A percentile compares a stretch with the other conserved stretches of the same genome.
Conservation (phyloP, 768 basidiomycete species). For the Fibroporia radiculosa region DNA sequence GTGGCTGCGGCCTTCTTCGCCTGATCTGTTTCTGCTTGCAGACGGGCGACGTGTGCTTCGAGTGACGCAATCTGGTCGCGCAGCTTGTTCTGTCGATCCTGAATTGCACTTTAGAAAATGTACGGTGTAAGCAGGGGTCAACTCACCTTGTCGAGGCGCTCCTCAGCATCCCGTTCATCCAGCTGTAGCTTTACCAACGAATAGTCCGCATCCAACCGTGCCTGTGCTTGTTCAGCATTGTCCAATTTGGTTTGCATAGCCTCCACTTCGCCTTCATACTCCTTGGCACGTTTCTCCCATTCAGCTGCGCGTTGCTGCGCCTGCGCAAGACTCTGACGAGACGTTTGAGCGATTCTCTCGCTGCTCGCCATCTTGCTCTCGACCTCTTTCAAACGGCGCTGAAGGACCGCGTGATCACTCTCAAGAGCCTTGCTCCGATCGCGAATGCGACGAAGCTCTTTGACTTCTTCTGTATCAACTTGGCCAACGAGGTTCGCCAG, state of each 20-base stretch:
- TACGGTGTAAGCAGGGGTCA: conserved; percentile 1
- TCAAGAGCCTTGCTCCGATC: conserved; percentile 55
- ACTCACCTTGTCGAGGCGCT: conserved; percentile 57
- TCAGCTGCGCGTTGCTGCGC: conserved; percentile 74
- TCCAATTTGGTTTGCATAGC: conserved; percentile 53
- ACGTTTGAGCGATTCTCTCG: conserved; percentile 50
- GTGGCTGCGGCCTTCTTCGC: conserved; percentile 24
- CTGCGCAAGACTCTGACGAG: conserved; percentile 57
- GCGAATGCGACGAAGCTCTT: conserved; percentile 57
- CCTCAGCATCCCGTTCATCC: conserved; percentile 68
- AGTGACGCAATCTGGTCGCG: conserved; percentile 59
- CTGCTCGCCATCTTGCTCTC: conserved; percentile 53
- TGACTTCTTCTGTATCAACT: conserved; percentile 63
- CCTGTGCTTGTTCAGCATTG: conserved; percentile 53
- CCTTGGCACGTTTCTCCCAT: conserved; percentile 75
- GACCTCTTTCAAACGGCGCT: conserved; percentile 67
- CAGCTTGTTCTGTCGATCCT: conserved; percentile 68
- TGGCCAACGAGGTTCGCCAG: conserved; percentile 55
- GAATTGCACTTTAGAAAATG: too few relatives aligned
- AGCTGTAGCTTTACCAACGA: conserved; percentile 61
- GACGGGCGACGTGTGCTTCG: conserved; percentile 48
- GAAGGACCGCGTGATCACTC: conserved; percentile 55
- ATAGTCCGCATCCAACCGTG: conserved; percentile 65
- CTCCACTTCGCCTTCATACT: conserved; percentile 59
- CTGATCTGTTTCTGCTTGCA: conserved; percentile 54